phyloP scores from a whole-genome alignment of 805 yeast genomes.

The Clavispora asparagi region DNA sequence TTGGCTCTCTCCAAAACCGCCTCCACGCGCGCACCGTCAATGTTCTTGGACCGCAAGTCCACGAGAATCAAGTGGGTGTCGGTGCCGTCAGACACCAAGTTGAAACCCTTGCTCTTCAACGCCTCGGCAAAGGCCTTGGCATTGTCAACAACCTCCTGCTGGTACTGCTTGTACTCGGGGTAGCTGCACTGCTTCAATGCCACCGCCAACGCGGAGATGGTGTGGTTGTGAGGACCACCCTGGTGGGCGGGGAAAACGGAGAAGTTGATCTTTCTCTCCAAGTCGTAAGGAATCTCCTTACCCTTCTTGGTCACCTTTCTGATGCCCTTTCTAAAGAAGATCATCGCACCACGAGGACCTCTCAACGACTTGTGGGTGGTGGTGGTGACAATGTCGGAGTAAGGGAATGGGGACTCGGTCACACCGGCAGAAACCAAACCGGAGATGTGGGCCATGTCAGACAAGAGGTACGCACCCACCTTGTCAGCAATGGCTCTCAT shows the following conservation, averaged over 20 bases:
- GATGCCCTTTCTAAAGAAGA: constrained; percentile 92
- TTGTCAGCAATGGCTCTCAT: constrained; percentile 88
- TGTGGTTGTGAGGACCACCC: constrained; percentile 99
- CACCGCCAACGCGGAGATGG: constrained; percentile 92
- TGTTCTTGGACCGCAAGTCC: constrained; percentile 68
- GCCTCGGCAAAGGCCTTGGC: constrained; percentile 73
- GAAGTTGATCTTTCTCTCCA: constrained; percentile 89
- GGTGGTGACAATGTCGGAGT: constrained; percentile 94
- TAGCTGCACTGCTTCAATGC: constrained; percentile 89
- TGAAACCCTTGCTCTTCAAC: constrained; percentile 59
- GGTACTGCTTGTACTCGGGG: constrained; percentile 86
- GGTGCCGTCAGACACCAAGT: constrained; percentile 87
- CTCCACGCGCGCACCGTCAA: constrained; percentile 97
- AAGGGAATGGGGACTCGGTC: constrained; percentile 85
- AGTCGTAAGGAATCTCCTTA: constrained; percentile 77
- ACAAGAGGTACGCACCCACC: constrained; percentile 87
- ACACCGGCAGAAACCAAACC: constrained; percentile 95
- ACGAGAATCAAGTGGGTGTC: constrained; percentile 90
- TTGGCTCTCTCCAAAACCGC: constrained; percentile 82
- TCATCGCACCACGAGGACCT: constrained; percentile 99
- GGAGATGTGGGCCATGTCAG: constrained; percentile 97
- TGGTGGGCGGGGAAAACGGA: constrained; percentile 99
- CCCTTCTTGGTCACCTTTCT: constrained; percentile 81
- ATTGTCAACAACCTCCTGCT: constrained; percentile 73
- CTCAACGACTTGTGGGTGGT: constrained; percentile 96